Evolutionary conservation across 2,329 filamentous ascomycete genomes (phyloP).

Genomic region (Pseudopyricularia cyperi): DNA sequence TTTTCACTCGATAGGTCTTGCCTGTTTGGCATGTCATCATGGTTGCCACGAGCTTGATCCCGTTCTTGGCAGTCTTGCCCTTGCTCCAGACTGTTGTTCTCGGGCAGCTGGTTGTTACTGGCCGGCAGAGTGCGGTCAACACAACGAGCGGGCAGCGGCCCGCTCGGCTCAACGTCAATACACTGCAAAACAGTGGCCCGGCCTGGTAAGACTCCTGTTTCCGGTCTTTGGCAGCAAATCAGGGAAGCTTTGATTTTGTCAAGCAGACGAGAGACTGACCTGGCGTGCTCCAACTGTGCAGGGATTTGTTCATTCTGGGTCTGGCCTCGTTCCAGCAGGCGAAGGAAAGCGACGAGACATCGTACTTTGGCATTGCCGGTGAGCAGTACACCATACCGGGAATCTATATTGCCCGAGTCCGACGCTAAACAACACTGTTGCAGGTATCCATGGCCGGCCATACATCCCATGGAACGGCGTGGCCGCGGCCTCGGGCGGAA

Average conservation of each 20-base stretch:
- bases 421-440: too few species aligned
- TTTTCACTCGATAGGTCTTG: neutral
- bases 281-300: neutral
- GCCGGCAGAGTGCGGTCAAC: conserved; percentile 17
- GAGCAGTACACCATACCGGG: neutral
- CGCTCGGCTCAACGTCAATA: conserved; percentile 27
- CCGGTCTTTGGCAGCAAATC: neutral
- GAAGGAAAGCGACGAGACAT: conserved; percentile 22
- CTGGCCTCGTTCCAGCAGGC: conserved; percentile 23
- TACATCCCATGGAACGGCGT: conserved; percentile 15
- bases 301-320: conserved; percentile 32
- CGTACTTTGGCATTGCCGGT: conserved; percentile 33
- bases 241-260: neutral
- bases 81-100: neutral
- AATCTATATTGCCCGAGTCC: conserved; percentile 2
- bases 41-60: neutral
- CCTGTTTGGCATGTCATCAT: neutral
- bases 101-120: conserved; percentile 14
- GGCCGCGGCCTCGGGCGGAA: conserved; percentile 12
- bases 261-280: neutral
- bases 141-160: conserved; percentile 21
- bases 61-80: neutral
- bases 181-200: conserved; percentile 16
- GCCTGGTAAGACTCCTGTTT: neutral
- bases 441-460: conserved; percentile 11